phyloP scores from a whole-genome alignment of 345 rosid genomes.

The Aethionema arabicum region DNA sequence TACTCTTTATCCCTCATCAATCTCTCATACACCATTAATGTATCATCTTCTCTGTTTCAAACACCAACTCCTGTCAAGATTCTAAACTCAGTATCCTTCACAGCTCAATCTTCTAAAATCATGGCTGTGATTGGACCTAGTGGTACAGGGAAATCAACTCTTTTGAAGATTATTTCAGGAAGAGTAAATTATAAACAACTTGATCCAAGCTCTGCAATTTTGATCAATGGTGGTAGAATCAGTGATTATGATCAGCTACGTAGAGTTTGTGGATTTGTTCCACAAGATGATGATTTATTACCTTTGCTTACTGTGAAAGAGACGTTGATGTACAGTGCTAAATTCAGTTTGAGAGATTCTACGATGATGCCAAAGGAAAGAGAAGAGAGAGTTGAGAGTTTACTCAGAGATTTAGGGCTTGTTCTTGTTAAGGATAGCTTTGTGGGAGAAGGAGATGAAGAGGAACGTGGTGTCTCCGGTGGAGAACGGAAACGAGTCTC shows the following conservation, averaged over 20 bases:
- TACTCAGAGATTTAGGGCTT: conserved; percentile 57
- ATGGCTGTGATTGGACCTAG: conserved; percentile 83
- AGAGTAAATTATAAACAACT: conserved; percentile 55
- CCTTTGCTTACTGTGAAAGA: conserved; percentile 86
- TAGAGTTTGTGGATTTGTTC: conserved; percentile 75
- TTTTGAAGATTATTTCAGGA: conserved; percentile 69
- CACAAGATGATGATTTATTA: conserved; percentile 77
- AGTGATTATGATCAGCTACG: conserved; percentile 50
- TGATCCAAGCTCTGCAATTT: conserved; percentile 46
- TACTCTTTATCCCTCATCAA: conserved; percentile 43
- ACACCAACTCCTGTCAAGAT: conserved; percentile 49
- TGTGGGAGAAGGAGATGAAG: conserved; percentile 67
- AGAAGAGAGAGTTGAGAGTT: conserved; percentile 62
- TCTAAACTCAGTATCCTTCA: conserved; percentile 66
- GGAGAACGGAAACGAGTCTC: conserved; percentile 88
- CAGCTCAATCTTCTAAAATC: conserved; percentile 61
- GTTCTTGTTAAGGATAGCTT: conserved; percentile 59
- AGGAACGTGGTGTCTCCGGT: conserved; percentile 73
- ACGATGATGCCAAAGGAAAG: conserved; percentile 42
- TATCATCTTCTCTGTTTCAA: conserved; percentile 35
- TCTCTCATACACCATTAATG: conserved; percentile 63
- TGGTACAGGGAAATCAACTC: conserved; percentile 85
- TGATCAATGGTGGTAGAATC: conserved; percentile 43
- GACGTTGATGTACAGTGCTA: conserved; percentile 74
- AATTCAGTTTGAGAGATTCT: conserved; percentile 60